phyloP scores from a whole-genome alignment of 2,329 filamentous ascomycete species.

The Tetracladium maxilliforme region DNA sequence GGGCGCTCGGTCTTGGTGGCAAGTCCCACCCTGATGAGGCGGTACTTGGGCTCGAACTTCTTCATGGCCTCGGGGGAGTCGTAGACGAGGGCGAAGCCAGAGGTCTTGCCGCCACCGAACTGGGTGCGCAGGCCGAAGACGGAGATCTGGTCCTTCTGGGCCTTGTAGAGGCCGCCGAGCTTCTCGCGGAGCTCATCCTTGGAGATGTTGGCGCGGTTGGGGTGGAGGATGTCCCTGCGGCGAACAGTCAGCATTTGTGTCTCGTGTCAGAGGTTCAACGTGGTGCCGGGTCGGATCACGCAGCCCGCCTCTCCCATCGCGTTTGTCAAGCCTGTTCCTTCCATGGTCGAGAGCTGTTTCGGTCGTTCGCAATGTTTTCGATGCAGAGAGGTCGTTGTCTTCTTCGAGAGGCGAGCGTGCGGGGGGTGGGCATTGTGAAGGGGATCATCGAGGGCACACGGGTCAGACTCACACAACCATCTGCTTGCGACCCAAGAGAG shows the following conservation, averaged over 20 bases:
- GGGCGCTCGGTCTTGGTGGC: constrained; percentile 94
- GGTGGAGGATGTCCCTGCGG: constrained; percentile 94
- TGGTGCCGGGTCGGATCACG: no score
- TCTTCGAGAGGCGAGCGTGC: no score
- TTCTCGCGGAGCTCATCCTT: constrained; percentile 97
- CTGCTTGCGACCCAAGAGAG: constrained; percentile 96
- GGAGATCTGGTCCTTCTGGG: constrained; percentile 91
- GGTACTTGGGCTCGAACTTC: constrained; percentile 99
- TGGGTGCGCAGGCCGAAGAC: constrained; percentile 98
- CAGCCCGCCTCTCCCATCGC: no score
- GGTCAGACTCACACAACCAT: constrained; percentile 85
- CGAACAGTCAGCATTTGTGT: constrained; percentile 2
- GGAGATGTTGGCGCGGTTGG: constrained; percentile 94
- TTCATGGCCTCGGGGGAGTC: constrained; percentile 96
- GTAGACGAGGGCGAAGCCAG: constrained; percentile 97
- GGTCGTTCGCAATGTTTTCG: no score
- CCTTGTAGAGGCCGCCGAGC: constrained; percentile 94
- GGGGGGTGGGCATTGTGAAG: not conserved
- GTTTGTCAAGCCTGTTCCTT: no score
- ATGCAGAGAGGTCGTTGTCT: no score
- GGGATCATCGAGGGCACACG: not conserved
- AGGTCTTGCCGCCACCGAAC: constrained; percentile 99
- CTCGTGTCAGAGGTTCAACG: not conserved
- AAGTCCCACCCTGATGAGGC: constrained; percentile 84
- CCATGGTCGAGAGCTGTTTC: no score